Evolutionary conservation across 345 rosid species (phyloP).

Genomic region (Aethionema arabicum): DNA sequence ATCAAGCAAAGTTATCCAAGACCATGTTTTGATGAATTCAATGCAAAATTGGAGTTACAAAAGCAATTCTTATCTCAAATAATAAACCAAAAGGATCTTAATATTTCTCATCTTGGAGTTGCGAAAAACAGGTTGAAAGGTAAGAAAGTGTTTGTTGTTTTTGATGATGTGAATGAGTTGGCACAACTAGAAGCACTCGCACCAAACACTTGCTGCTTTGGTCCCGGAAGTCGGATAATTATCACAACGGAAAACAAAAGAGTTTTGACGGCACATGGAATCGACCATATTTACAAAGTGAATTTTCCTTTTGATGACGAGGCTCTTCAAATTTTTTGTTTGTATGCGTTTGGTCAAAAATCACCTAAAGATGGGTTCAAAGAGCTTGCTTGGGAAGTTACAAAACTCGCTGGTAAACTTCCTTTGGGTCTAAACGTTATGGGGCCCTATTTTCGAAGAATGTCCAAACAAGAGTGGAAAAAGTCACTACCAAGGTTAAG

Average conservation of each 20-base stretch:
- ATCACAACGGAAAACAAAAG: slow-evolving; percentile 13
- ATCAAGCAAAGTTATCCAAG: not conserved
- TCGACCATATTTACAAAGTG: not conserved
- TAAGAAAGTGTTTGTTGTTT: slow-evolving; percentile 18
- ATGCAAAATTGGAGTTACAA: slow-evolving; percentile 30
- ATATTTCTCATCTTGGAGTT: too few relatives aligned
- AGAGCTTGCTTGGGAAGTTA: not conserved
- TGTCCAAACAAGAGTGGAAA: slow-evolving; percentile 17
- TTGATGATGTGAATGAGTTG: not conserved
- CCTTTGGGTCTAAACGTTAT: slow-evolving; percentile 37
- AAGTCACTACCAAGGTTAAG: slow-evolving; percentile 7
- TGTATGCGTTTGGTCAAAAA: not conserved
- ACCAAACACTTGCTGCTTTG: not conserved
- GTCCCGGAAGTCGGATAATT: slow-evolving; percentile 9
- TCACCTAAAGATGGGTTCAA: not conserved
- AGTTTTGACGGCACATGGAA: not conserved
- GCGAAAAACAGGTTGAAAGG: not conserved
- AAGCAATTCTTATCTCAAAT: too few relatives aligned
- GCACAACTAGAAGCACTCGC: not conserved
- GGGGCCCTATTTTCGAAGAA: slow-evolving; percentile 13
- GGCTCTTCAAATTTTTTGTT: slow-evolving; percentile 17
- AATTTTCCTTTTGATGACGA: not conserved
- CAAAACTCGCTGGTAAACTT: slow-evolving; percentile 18
- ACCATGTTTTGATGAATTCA: slow-evolving; percentile 10
- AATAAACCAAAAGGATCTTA: too few relatives aligned